Base-by-base conservation (phyloP, 148 eudicot species). In the Beta vulgaris region DNA sequence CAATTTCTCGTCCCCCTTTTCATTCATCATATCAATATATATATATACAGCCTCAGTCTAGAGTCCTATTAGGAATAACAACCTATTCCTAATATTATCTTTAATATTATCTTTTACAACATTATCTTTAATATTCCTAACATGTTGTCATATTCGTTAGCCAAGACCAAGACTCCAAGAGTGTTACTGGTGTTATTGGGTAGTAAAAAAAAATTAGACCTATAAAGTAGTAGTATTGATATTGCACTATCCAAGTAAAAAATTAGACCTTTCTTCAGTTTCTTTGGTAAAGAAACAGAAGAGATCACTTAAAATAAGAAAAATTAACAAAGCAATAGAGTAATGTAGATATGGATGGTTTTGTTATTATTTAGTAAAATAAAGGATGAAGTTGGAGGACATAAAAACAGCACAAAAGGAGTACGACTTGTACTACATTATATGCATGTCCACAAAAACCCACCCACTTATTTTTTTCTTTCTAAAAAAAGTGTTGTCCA, bases 401-500 rank as follows among this genome's bases (percentile, higher is more conserved):
- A 64, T 36, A 64, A 37, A 64, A 36, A 8, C 26, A 64, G 68
- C 68, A 64, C 68, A 64, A 64, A 64, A 2, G 42, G 21, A 64
- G 68, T 64, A 64, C 68, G 7, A 64, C 28, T 23, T 36, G 68
- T 64, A 64, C 68, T 16, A 7, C 13, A 3, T 13, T 54, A 34
- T n/a, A 55, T 71, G 74, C 74, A 71, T 71, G 63, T 59, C 32
- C 61, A 48, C 53, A 18, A 3, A 48, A 48, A 48, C 21, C 23
- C 53, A 14, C 53, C 53, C 74, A 71, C 74, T 71, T 54, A 39
- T 54, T n/a, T n/a, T n/a, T n/a, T n/a, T n/a, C n/a, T n/a, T n/a
- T n/a, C n/a, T n/a, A n/a, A 34, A 53, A 69, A 64, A 32, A 36
- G 74, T 54, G 18, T 57, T 13, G 16, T 36, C 66, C 68, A 64